Percentiles rank a stretch among this genome's conserved stretches.
Evolutionary conservation across 306 rosid genomes (phyloP).

Genomic region (Lupinus albus): DNA sequence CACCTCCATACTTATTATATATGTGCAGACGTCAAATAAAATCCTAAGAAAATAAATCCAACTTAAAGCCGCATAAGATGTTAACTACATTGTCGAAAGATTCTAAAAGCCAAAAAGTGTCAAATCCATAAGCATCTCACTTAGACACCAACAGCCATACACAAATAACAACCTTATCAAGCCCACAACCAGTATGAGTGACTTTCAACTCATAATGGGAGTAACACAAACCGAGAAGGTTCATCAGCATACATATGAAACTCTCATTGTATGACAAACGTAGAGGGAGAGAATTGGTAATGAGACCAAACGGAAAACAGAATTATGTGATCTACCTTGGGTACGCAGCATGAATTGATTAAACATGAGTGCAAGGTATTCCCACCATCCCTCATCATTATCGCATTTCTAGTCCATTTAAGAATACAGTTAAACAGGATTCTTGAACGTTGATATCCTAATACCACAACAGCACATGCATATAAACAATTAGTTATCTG

Average conservation of each 20-base stretch:
- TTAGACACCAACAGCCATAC: background rate
- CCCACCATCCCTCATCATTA: conserved; percentile 99
- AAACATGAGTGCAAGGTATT: conserved; percentile 96
- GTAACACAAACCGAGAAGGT: conserved; percentile 40
- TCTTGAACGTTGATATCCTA: conserved; percentile 56
- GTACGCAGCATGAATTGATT: conserved; percentile 94
- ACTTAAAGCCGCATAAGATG: conserved; percentile 21
- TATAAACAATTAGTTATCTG: conserved; percentile 29
- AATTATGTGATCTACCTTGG: conserved; percentile 88
- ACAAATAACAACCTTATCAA: conserved; percentile 23
- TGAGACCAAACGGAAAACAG: conserved; percentile 59
- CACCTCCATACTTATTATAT: background rate
- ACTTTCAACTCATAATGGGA: conserved; percentile 43
- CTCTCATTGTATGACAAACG: conserved; percentile 45
- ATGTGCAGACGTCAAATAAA: conserved; percentile 14
- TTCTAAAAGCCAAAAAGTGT: conserved; percentile 1
- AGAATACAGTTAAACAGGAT: conserved; percentile 92
- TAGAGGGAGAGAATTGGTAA: conserved; percentile 57
- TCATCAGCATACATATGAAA: conserved; percentile 53
- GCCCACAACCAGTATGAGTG: background rate
- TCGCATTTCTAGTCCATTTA: conserved; percentile 98
- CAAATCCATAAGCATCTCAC: conserved; percentile 30
- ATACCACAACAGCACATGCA: conserved; percentile 57
- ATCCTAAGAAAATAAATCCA: conserved; percentile 18
- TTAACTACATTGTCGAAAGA: conserved; percentile 15